phyloP scores from a whole-genome alignment of 108 stramenopile genomes.

The Nitzschia sp. region DNA sequence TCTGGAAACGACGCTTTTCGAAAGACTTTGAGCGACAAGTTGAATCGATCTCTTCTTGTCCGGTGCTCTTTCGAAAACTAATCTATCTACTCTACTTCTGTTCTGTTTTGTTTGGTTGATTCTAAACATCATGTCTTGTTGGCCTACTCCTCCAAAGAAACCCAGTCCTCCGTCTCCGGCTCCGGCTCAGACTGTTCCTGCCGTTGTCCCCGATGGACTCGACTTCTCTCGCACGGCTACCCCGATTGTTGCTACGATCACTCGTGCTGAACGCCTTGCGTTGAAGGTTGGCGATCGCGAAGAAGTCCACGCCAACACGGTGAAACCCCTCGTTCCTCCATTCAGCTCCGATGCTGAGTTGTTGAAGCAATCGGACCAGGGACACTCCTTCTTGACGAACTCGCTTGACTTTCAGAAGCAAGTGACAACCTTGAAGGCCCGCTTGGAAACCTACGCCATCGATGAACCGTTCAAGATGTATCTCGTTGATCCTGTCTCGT shows the following conservation, averaged over 20 bases:
- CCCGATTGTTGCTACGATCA: neutral
- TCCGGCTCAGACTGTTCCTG: too few relatives aligned
- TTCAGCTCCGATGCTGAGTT: neutral
- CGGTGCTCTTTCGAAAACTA: too few relatives aligned
- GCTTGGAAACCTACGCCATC: neutral
- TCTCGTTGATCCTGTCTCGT: neutral
- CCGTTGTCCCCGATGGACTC: too few relatives aligned
- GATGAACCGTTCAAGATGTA: neutral
- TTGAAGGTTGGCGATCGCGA: neutral
- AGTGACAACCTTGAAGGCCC: neutral
- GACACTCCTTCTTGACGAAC: neutral
- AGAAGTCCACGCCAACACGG: neutral
- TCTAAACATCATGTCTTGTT: too few relatives aligned
- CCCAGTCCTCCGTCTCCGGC: too few relatives aligned
- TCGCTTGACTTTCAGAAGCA: conserved; percentile 1
- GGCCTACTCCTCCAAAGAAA: too few relatives aligned
- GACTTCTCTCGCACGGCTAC: neutral
- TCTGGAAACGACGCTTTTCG: too few relatives aligned
- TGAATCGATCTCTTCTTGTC: too few relatives aligned
- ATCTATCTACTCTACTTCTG: too few relatives aligned
- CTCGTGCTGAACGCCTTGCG: neutral
- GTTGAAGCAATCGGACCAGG: neutral
- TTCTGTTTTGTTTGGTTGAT: too few relatives aligned
- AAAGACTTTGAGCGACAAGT: too few relatives aligned
- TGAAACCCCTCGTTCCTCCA: neutral